Conservation (phyloP, 306 rosid species). For the Boehmeria nivea region DNA sequence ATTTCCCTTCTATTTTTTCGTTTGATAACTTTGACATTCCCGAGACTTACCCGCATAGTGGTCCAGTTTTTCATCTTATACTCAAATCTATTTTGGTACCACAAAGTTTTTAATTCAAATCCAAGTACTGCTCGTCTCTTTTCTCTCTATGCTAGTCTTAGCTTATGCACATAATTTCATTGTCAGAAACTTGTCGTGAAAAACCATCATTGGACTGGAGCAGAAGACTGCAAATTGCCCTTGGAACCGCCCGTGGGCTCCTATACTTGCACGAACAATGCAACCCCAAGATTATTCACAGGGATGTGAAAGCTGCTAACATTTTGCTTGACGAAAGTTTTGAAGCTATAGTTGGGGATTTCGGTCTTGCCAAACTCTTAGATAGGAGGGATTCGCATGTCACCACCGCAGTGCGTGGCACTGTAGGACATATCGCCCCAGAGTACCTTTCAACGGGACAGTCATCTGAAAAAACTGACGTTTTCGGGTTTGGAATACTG, state of each 20-base stretch:
- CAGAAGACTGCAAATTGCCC: conserved; percentile 64
- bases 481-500: conserved; percentile 87
- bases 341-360: conserved; percentile 98
- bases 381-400: conserved; percentile 96
- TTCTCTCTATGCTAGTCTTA: conserved; percentile 9
- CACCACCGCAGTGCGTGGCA: conserved; percentile 94
- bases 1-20: neutral
- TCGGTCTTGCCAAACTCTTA: conserved; percentile 91
- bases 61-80: too few relatives aligned
- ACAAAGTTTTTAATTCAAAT: neutral
- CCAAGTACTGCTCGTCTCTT: neutral
- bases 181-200: conserved; percentile 55
- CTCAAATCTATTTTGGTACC: neutral
- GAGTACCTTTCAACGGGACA: conserved; percentile 95
- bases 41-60: too few relatives aligned
- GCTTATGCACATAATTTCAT: conserved; percentile 2
- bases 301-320: conserved; percentile 98
- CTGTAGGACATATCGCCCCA: conserved; percentile 92
- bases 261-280: conserved; percentile 90
- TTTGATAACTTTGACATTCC: too few relatives aligned
- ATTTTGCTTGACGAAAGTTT: conserved; percentile 83
- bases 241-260: conserved; percentile 90
- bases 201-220: conserved; percentile 89
- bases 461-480: conserved; percentile 92
- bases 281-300: conserved; percentile 86